A percentile compares a stretch with the other conserved stretches of the same genome.
Evolutionary conservation across 305 asterid species (phyloP).

Genomic region (Nicotiana rustica): DNA sequence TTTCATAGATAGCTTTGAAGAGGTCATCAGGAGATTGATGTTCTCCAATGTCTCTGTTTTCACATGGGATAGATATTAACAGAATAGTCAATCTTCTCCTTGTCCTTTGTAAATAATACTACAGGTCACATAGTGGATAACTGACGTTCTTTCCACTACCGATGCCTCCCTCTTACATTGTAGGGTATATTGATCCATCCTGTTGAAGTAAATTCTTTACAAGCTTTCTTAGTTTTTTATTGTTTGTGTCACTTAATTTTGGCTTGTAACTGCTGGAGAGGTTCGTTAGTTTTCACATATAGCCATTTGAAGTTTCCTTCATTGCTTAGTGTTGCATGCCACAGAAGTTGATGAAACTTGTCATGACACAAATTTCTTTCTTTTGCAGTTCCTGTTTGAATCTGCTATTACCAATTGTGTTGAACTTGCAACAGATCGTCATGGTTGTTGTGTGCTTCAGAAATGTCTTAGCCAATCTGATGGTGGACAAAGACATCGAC

Average conservation of each 20-base stretch:
- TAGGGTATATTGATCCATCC: not conserved
- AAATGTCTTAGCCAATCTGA: conserved; percentile 77
- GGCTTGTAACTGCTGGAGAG: conserved; percentile 13
- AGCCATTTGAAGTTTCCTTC: conserved; percentile 24
- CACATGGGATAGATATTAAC: not conserved
- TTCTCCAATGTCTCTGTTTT: not conserved
- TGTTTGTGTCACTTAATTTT: conserved; percentile 10
- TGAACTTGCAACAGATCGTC: conserved; percentile 91
- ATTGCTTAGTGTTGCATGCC: not conserved
- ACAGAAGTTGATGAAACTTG: not conserved
- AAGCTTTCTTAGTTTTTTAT: not conserved
- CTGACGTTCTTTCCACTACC: not conserved
- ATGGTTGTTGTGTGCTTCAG: conserved; percentile 96
- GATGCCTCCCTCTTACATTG: not conserved
- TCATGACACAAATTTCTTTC: conserved; percentile 1
- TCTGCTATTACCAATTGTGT: conserved; percentile 89
- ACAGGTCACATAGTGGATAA: not conserved
- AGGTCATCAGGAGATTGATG: not conserved
- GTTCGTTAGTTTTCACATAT: conserved; percentile 2
- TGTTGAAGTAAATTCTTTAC: conserved; percentile 3
- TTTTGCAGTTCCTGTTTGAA: conserved; percentile 80
- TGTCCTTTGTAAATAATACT: not conserved
- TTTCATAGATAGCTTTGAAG: not conserved
- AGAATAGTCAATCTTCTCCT: not conserved
- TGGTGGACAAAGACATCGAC: conserved; percentile 68